These are phyloP conservation scores for Agarophyton chilense DNA, from an alignment of 23 red algal genomes.

Conservation along the genomic window DNA sequence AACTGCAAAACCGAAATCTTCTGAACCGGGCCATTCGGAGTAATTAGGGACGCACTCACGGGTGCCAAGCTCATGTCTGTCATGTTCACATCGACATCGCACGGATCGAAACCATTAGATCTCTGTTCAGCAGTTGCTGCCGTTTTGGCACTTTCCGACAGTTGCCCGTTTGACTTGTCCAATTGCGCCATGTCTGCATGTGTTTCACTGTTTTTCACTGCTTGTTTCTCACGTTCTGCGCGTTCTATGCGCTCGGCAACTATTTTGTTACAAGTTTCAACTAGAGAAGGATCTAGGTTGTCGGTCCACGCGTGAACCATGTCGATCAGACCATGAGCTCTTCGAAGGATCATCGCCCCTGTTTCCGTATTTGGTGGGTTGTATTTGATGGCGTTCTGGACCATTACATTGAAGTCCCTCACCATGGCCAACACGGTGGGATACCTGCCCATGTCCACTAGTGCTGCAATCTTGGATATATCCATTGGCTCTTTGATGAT, in stretches of 20 bases:
- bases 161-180: background rate
- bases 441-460: conserved; percentile 76
- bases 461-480: conserved; percentile 71
- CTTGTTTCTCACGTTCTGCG: background rate
- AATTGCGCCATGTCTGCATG: background rate
- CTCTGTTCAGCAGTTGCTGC: background rate
- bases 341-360: conserved; percentile 69
- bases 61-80: background rate
- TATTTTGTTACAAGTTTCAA: conserved; percentile 76
- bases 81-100: background rate
- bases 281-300: conserved; percentile 60
- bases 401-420: conserved; percentile 79
- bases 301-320: conserved; percentile 91
- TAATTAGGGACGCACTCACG: background rate
- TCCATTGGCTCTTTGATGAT: conserved; percentile 93
- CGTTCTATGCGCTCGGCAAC: conserved; percentile 50
- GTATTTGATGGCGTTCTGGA: conserved; percentile 84
- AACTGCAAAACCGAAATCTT: conserved; percentile 6
- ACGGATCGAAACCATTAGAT: background rate
- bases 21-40: background rate
- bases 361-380: conserved; percentile 81
- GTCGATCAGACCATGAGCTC: conserved; percentile 87
- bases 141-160: background rate
- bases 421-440: conserved; percentile 82
- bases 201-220: background rate